Conservation (phyloP, 208 protist genomes). For the Entamoeba histolytica region DNA sequence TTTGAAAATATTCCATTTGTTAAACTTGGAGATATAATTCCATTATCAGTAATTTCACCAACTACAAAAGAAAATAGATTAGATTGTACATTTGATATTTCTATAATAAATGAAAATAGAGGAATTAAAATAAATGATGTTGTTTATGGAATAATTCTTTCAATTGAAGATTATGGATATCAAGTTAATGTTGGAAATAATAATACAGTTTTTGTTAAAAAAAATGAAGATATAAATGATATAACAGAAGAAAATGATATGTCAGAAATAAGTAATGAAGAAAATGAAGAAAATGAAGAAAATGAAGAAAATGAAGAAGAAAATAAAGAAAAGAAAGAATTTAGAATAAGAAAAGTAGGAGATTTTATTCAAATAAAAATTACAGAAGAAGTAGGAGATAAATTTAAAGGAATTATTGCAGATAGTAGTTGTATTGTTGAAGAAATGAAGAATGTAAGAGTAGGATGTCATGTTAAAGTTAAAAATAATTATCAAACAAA, state of each 20-base stretch:
- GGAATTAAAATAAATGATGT: background rate
- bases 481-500: background rate
- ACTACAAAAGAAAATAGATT: background rate
- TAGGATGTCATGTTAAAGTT: background rate
- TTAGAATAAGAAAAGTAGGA: background rate
- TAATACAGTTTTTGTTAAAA: background rate
- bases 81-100: background rate
- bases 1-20: background rate
- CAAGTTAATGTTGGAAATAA: background rate
- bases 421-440: background rate
- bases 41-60: background rate
- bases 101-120: background rate
- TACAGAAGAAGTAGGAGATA: background rate
- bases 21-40: background rate
- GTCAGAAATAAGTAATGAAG: background rate
- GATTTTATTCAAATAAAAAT: background rate
- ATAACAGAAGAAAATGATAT: too few species aligned
- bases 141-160: background rate
- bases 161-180: background rate
- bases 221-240: background rate
- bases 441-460: background rate
- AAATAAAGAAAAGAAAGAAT: background rate
- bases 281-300: background rate
- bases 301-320: background rate
- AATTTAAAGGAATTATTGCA: background rate